phyloP scores from a whole-genome alignment of 441 rosid species.

The Bocquillonia castaneifolia region DNA sequence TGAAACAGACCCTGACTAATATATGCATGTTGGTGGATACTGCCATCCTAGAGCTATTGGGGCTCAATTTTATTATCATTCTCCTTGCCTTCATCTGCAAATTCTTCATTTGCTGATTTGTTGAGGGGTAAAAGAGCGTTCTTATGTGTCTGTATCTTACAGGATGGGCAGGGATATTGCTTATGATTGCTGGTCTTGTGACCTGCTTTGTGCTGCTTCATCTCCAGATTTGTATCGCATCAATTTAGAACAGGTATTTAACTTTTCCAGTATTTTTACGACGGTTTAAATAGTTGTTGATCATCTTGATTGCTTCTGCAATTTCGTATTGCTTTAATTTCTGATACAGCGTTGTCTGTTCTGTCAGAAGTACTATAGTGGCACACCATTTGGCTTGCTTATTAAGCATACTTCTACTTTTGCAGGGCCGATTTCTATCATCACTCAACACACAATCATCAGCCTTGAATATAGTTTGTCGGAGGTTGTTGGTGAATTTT shows the following conservation, averaged over 20 bases:
- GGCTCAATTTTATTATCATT: not conserved
- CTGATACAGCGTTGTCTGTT: not conserved
- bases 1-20: not conserved
- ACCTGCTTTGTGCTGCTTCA: conserved; percentile 95
- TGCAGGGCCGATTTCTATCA: conserved; percentile 75
- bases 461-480: conserved; percentile 81
- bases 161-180: conserved; percentile 92
- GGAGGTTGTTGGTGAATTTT: conserved; percentile 50
- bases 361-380: not conserved
- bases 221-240: conserved; percentile 82
- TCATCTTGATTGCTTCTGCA: not conserved
- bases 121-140: not conserved
- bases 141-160: conserved; percentile 13
- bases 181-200: conserved; percentile 86
- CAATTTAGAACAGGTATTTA: conserved; percentile 76
- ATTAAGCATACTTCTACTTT: conserved; percentile 15
- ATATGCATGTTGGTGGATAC: not conserved
- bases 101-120: not conserved
- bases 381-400: not conserved
- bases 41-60: not conserved
- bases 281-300: not conserved
- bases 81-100: not conserved
- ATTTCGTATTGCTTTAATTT: not conserved
- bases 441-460: conserved; percentile 72
- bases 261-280: not conserved